phyloP scores from a whole-genome alignment of 2,329 filamentous ascomycete species.

The Scedosporium boydii region DNA sequence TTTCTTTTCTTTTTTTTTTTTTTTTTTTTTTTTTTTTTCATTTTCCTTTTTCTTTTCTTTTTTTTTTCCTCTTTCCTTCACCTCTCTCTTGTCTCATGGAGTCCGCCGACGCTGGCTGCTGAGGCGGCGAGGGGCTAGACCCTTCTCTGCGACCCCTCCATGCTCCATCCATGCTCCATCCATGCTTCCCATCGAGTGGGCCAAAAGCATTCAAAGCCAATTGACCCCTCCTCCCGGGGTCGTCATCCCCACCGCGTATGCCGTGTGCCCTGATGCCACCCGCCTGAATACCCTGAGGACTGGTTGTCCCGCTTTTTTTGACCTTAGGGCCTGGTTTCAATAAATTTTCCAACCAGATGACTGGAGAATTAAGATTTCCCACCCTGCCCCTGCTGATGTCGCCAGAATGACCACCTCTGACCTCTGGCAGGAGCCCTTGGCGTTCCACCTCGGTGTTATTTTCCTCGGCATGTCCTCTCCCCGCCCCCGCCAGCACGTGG shows the following conservation, averaged over 20 bases:
- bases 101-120: too few relatives aligned
- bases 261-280: neutral
- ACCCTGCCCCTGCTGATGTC: neutral
- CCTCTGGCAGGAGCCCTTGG: neutral
- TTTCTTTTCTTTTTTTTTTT: slow-evolving; percentile 10
- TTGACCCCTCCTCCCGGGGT: neutral
- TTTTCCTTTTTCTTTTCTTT: slow-evolving; percentile 10
- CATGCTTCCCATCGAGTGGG: neutral
- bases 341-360: neutral
- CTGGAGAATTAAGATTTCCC: neutral
- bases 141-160: too few relatives aligned
- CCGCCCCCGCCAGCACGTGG: neutral
- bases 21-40: neutral
- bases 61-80: neutral
- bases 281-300: neutral
- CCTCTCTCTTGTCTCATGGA: too few relatives aligned
- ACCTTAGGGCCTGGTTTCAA: neutral
- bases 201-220: neutral
- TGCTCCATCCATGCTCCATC: neutral
- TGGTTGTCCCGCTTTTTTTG: slow-evolving; percentile 2
- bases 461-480: neutral
- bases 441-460: neutral
- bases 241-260: neutral
- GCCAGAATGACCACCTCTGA: neutral
- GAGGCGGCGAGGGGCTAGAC: too few relatives aligned